These are phyloP conservation scores for Hemileia vastatrix DNA, from an alignment of 1,284 basidiomycete genomes.

Conservation along the genomic window DNA sequence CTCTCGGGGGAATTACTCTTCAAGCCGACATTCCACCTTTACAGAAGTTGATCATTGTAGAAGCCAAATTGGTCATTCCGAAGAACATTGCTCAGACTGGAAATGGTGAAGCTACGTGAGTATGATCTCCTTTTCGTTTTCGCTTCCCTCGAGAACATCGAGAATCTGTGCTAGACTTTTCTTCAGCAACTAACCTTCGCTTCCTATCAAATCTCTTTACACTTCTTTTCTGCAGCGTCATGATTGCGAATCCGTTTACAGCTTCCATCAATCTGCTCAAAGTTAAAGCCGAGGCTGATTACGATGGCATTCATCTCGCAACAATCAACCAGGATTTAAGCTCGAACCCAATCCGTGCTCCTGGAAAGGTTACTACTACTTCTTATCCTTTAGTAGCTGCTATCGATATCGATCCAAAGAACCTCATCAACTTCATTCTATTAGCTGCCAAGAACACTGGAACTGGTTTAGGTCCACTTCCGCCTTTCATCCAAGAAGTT, in stretches of 20 bases:
- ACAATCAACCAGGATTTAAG: slow-evolving; percentile 52
- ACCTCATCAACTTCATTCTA: slow-evolving; percentile 56
- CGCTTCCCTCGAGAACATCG: background rate
- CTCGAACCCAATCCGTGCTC: slow-evolving; percentile 54
- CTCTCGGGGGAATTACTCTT: slow-evolving; percentile 57
- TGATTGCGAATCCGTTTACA: slow-evolving; percentile 62
- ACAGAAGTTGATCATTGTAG: slow-evolving; percentile 56
- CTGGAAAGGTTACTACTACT: slow-evolving; percentile 56
- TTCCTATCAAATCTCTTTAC: background rate
- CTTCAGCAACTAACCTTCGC: too few species aligned
- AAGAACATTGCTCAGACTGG: slow-evolving; percentile 49
- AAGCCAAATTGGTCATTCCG: slow-evolving; percentile 40
- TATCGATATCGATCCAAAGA: slow-evolving; percentile 58
- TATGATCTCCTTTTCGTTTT: too few species aligned
- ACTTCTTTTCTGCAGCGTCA: slow-evolving; percentile 46
- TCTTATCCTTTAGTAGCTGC: slow-evolving; percentile 56
- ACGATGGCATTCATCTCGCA: slow-evolving; percentile 46
- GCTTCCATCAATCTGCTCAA: slow-evolving; percentile 60
- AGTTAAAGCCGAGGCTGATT: slow-evolving; percentile 53
- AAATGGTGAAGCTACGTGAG: slow-evolving; percentile 52
- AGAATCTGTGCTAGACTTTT: too few species aligned
- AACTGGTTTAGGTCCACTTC: slow-evolving; percentile 58
- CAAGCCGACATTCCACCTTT: slow-evolving; percentile 60
- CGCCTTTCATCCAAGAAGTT: slow-evolving; percentile 54
- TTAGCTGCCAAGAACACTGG: slow-evolving; percentile 53